A percentile compares a stretch with the other conserved stretches of the same genome.
phyloP scores from a whole-genome alignment of 1,284 basidiomycete species.

The Salmacisia buchloeana region DNA sequence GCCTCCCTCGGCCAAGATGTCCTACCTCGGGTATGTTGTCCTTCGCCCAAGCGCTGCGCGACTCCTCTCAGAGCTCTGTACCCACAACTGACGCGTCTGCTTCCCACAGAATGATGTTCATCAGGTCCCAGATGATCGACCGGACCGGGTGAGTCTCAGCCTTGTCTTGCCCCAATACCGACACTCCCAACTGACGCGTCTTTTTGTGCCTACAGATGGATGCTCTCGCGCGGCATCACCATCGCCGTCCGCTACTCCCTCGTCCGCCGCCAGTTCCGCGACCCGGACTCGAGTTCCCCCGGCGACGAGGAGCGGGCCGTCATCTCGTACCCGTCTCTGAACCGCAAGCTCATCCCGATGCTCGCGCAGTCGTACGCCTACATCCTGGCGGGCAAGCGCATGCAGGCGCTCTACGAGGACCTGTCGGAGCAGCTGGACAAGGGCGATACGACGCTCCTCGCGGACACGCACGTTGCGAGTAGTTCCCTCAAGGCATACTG shows the following conservation, averaged over 20 bases:
- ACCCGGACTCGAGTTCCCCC: constrained; percentile 41
- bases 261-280: constrained; percentile 62
- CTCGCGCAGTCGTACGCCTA: constrained; percentile 68
- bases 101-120: constrained; percentile 53
- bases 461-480: constrained; percentile 67
- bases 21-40: constrained; percentile 75
- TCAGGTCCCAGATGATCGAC: constrained; percentile 58
- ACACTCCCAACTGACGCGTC: constrained; percentile 22
- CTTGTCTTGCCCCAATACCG: neutral
- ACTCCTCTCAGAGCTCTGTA: neutral
- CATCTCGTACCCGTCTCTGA: constrained; percentile 65
- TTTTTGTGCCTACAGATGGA: constrained; percentile 55
- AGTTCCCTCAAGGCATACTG: constrained; percentile 66
- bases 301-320: constrained; percentile 61
- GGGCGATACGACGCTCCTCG: constrained; percentile 26
- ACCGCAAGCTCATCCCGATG: constrained; percentile 66
- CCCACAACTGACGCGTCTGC: neutral
- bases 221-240: constrained; percentile 63
- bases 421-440: constrained; percentile 30
- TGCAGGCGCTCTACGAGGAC: constrained; percentile 53
- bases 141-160: constrained; percentile 22
- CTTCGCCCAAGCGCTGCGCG: constrained; percentile 47
- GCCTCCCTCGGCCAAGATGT: constrained; percentile 68
- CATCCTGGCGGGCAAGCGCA: constrained; percentile 61
- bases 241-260: constrained; percentile 69